Conservation (phyloP, 2,329 filamentous ascomycete genomes). For the Raffaelea arxii region DNA sequence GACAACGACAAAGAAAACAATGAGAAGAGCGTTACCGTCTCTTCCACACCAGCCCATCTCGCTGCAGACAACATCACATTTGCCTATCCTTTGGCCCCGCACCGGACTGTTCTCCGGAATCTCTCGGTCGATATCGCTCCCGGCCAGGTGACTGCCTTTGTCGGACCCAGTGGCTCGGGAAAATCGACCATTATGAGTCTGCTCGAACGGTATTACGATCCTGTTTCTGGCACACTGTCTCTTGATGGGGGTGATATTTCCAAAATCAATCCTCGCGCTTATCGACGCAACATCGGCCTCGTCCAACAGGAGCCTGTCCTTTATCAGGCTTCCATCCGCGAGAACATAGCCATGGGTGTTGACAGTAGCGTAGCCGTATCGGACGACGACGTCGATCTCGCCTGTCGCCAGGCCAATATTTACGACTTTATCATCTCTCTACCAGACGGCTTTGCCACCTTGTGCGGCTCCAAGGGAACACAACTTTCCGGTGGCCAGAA, state of each 20-base stretch:
- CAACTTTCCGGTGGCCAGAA: conserved; percentile 48
- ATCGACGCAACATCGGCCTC: conserved; percentile 41
- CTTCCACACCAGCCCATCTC: too few relatives aligned
- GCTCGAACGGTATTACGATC: background rate
- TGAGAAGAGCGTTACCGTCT: too few relatives aligned
- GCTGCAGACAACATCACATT: too few relatives aligned
- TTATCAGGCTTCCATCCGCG: conserved; percentile 35
- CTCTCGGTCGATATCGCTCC: conserved; percentile 14
- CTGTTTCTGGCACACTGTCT: background rate
- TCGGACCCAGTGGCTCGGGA: background rate
- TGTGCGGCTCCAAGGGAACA: conserved; percentile 35
- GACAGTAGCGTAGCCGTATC: conserved; percentile 14
- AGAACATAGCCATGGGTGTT: conserved; percentile 33
- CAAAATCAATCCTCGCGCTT: conserved; percentile 36
- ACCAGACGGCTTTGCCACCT: conserved; percentile 41
- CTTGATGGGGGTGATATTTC: conserved; percentile 28
- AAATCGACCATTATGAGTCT: background rate
- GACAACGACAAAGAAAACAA: too few relatives aligned
- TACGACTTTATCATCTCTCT: conserved; percentile 36
- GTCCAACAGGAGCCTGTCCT: conserved; percentile 49
- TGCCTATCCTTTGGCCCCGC: background rate
- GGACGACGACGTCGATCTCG: conserved; percentile 28
- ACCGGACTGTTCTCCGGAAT: background rate
- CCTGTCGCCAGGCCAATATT: conserved; percentile 38
- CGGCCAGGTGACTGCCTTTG: background rate